Percentiles rank a stretch among this genome's conserved stretches.
Evolutionary conservation across 2,329 filamentous ascomycete genomes (phyloP).

Genomic region (Phyllosticta paracitricarpa): DNA sequence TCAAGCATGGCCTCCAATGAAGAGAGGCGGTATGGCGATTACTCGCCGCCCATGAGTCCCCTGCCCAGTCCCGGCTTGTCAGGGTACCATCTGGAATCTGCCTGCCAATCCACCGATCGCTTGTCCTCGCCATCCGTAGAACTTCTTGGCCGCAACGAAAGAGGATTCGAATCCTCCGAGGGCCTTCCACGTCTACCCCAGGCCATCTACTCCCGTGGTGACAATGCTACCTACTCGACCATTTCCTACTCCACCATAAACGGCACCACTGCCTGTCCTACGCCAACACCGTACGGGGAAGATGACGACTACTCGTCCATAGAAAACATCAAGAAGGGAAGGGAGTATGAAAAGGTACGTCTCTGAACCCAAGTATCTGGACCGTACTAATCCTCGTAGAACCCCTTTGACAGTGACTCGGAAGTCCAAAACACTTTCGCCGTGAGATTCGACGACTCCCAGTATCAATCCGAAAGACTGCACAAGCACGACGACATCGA

Average conservation of each 20-base stretch:
- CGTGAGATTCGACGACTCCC: background rate
- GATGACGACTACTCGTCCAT: background rate
- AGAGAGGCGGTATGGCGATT: background rate
- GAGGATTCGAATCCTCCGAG: background rate
- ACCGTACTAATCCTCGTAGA: background rate
- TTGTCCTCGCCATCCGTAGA: background rate
- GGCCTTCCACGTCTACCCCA: background rate
- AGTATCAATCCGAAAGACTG: background rate
- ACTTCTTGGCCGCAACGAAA: background rate
- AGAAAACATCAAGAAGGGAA: background rate
- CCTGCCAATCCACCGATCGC: background rate
- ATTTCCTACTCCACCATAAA: background rate
- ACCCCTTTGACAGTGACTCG: background rate
- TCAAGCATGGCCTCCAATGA: background rate
- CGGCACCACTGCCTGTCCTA: background rate
- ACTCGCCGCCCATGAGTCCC: background rate
- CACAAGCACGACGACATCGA: slow-evolving; percentile 2
- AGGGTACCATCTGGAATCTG: background rate
- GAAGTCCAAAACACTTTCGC: background rate
- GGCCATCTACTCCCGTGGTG: background rate
- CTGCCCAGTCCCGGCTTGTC: background rate
- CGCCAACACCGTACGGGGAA: background rate
- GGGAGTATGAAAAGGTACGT: background rate
- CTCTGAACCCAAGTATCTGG: background rate
- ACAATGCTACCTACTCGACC: background rate